Base-by-base conservation (phyloP, 139 green algal genomes). In the Deuterostichococcus epilithicus region DNA sequence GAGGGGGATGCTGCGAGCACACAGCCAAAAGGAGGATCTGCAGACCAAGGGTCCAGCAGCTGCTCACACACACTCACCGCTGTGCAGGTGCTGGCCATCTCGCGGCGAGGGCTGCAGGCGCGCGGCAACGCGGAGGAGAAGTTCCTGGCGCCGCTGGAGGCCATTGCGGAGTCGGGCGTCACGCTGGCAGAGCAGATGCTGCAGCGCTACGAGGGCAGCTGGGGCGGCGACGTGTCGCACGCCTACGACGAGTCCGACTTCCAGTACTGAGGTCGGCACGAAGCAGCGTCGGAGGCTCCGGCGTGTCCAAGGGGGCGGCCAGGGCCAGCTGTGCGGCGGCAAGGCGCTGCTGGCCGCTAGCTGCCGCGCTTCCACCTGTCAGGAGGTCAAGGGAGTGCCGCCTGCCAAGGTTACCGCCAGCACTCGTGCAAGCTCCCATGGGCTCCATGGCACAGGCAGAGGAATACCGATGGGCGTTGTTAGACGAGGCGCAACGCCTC, bases 121-220 rank as follows among this genome's bases (percentile, higher is more conserved):
- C 86, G 95, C 5, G 92, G 94, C 8, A 81, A 85, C 33, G 84
- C 93, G 35, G 95, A 99, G 84, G 91, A 76, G 33, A 77, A 68
- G 47, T 98, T 97, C 82, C 78, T 98, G 25, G 78, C 83, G 22
- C 83, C 87, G 45, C 84, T 98, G 69, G 86, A 94, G 68, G 75
- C 88, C 8, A 94, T 94, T 47, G 86, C 83, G 10, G 84, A 92
- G 52, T 73, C 74, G 33, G 92, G 94, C 13, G 70, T 88, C 63
- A 87, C 75, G 0, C 74, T 85, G 68, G 87, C 93, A 0, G 91
- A 96, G 68, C 59, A 81, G 18, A 78, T 95, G 78, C 81, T 95
- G 71, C 73, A 87, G 44, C 73, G 90, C 72, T 97, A 95, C 75
- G 58, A 94, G 25, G 88, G 78, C 10, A 81, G 86, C 72, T 96